Percentiles rank a stretch among this genome's conserved stretches.
phyloP scores from a whole-genome alignment of 1,284 basidiomycete genomes.

The Ceratobasidium sp. region DNA sequence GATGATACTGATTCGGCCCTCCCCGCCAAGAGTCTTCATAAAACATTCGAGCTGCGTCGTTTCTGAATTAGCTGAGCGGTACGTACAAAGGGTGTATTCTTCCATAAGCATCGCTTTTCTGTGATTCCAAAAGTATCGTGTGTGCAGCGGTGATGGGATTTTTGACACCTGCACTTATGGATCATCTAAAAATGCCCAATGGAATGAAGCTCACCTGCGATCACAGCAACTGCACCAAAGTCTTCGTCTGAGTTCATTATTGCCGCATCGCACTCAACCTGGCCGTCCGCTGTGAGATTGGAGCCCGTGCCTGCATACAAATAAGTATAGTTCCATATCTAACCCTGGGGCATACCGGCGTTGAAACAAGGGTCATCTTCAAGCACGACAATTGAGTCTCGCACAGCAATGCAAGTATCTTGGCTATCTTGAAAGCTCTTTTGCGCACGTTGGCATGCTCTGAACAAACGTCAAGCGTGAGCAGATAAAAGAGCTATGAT shows the following conservation, averaged over 20 bases:
- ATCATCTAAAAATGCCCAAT: background rate
- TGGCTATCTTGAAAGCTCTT: conserved; percentile 41
- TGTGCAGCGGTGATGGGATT: conserved; percentile 70
- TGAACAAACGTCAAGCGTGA: conserved; percentile 44
- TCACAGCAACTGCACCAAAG: conserved; percentile 75
- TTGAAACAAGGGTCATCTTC: conserved; percentile 70
- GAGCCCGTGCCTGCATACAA: conserved; percentile 65
- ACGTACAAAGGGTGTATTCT: conserved; percentile 71
- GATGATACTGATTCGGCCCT: conserved; percentile 46
- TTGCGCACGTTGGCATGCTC: conserved; percentile 58
- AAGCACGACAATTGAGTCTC: conserved; percentile 60
- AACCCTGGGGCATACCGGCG: conserved; percentile 57
- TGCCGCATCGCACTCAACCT: conserved; percentile 78
- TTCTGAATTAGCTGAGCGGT: conserved; percentile 44
- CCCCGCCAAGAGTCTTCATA: conserved; percentile 57
- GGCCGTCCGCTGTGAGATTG: conserved; percentile 71
- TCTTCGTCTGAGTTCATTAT: conserved; percentile 65
- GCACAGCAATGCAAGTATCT: conserved; percentile 56
- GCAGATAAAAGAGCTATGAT: background rate
- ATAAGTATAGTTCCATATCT: background rate
- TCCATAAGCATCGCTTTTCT: conserved; percentile 60
- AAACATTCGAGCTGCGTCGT: conserved; percentile 55
- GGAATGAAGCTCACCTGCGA: conserved; percentile 58
- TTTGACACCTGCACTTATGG: conserved; percentile 59
- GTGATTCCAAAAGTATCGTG: conserved; percentile 61